Conservation (phyloP, 2,329 filamentous ascomycete genomes). For the Cryphonectria naterciae region DNA sequence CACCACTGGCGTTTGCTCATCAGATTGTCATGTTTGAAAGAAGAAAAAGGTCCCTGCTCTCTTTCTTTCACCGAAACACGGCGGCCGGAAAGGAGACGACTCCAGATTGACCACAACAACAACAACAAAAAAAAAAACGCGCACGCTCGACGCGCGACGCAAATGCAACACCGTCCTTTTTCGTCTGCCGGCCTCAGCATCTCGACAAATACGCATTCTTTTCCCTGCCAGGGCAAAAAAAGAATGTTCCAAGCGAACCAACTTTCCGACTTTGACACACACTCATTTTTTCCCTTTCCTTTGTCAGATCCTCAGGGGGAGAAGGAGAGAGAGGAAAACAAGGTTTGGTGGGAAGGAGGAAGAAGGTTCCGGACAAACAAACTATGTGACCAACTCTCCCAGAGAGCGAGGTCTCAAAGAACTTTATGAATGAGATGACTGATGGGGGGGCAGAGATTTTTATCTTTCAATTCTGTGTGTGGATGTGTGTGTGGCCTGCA, state of each 20-base stretch:
- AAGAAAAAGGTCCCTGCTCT: conserved; percentile 17
- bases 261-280: conserved; percentile 20
- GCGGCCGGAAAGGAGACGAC: conserved; percentile 29
- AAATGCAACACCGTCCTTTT: conserved; percentile 22
- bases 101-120: conserved; percentile 21
- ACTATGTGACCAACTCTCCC: background rate
- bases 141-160: conserved; percentile 17
- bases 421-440: conserved; percentile 23
- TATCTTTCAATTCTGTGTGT: conserved; percentile 26
- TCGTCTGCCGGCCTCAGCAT: conserved; percentile 32
- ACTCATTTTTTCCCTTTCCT: conserved; percentile 29
- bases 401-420: background rate
- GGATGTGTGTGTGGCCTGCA: conserved; percentile 30
- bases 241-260: conserved; percentile 23
- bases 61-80: conserved; percentile 19
- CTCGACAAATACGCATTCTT: conserved; percentile 16
- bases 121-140: background rate
- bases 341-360: conserved; percentile 16
- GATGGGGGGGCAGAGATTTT: conserved; percentile 27
- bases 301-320: conserved; percentile 30
- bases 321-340: background rate
- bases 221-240: conserved; percentile 9
- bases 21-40: conserved; percentile 3
- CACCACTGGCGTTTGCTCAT: conserved; percentile 1
- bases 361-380: conserved; percentile 19